Percentiles rank a stretch among this genome's conserved stretches.
These are phyloP conservation scores for Melampsora larici-populina DNA, from an alignment of 1,284 basidiomycete genomes.

Conservation along the genomic window DNA sequence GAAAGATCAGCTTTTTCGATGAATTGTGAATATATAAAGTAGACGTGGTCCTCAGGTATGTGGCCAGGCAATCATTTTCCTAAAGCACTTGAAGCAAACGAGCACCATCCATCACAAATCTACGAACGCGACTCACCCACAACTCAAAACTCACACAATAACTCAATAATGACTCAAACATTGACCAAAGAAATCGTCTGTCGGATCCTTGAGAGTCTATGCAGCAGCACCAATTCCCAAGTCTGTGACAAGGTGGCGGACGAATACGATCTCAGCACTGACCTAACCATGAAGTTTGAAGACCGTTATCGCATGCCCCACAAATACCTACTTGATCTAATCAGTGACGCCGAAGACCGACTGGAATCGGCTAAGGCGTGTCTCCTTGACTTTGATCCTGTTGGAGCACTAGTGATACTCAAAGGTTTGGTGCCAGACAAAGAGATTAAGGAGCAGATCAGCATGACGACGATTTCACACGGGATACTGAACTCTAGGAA, in stretches of 20 bases:
- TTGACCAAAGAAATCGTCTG: too few species aligned
- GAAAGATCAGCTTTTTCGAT: too few species aligned
- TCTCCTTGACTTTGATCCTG: background rate
- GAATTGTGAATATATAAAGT: too few species aligned
- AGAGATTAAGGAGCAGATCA: background rate
- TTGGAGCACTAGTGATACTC: background rate
- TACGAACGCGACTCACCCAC: too few species aligned
- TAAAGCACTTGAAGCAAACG: too few species aligned
- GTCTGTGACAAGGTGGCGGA: background rate
- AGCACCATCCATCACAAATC: too few species aligned
- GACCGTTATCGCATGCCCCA: background rate
- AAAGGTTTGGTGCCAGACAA: background rate
- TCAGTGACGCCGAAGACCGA: background rate
- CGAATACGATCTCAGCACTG: background rate
- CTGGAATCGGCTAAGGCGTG: background rate
- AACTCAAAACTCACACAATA: too few species aligned
- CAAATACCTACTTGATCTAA: background rate
- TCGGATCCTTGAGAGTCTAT: too few species aligned
- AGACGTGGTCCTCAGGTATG: too few species aligned
- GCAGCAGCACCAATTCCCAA: too few species aligned
- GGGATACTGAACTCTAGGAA: background rate
- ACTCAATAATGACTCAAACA: too few species aligned
- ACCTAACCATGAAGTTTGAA: background rate
- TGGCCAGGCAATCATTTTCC: too few species aligned
- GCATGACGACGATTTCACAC: background rate